phyloP scores from a whole-genome alignment of 2,329 filamentous ascomycete species.

The Fusarium sp. region DNA sequence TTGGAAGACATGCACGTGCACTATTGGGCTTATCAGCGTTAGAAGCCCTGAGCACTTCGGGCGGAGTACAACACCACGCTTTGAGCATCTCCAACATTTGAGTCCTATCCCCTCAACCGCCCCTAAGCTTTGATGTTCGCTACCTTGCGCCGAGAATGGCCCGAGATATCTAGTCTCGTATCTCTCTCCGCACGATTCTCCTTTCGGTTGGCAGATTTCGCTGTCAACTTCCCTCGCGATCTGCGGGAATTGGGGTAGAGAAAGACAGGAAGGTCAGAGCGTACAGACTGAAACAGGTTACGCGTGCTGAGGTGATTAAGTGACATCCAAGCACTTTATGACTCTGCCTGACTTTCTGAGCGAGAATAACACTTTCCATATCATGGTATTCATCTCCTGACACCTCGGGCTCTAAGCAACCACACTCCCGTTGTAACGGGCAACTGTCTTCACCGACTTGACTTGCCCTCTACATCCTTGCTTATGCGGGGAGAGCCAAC shows the following conservation, averaged over 20 bases:
- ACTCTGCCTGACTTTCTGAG: neutral
- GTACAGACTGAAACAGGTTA: neutral
- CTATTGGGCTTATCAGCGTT: neutral
- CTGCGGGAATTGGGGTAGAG: neutral
- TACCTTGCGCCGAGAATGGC: neutral
- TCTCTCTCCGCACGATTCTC: neutral
- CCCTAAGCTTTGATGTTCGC: neutral
- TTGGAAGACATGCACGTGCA: neutral
- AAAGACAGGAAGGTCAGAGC: neutral
- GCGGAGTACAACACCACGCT: neutral
- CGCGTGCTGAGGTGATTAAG: neutral
- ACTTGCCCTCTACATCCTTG: neutral
- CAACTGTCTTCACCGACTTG: neutral
- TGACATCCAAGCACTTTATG: neutral
- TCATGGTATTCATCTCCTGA: neutral
- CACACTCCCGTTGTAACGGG: neutral
- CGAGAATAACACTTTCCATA: neutral
- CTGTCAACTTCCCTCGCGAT: neutral
- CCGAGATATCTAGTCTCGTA: neutral
- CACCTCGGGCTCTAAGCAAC: neutral
- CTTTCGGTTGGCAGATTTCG: neutral
- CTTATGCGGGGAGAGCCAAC: neutral
- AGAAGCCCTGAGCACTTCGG: neutral
- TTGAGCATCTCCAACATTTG: neutral
- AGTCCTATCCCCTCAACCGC: neutral